Evolutionary conservation across 2,329 filamentous ascomycete genomes (phyloP), one percentile per base, ranked within the genome.

Genomic region (Graphilbum fragrans): DNA sequence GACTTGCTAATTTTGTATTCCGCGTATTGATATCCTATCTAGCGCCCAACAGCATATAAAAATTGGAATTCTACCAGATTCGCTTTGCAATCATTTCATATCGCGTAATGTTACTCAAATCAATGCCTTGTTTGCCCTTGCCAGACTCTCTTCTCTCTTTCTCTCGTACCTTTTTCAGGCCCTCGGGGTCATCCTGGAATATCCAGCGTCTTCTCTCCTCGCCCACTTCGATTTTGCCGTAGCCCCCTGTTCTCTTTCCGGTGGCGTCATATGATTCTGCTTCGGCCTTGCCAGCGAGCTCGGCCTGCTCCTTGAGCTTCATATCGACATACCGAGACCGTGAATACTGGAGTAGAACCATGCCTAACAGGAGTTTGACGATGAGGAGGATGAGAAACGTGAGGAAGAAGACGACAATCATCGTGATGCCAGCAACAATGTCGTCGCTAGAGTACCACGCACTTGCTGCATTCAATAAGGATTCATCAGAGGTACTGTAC

Each of bases 21-120:
- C 17, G 17, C 8, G 14, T 29, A 29, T 29, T 29, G 14, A 29
- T 8, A 29, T 29, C 8, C 25, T 29, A 29, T 29, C 14, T 29
- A 29, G 25, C 25, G 8, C 25, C 25, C 25, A 14, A 29, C 14
- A 29, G 25, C 14, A 29, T 8, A 29, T n/a, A n/a, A n/a, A n/a
- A n/a, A n/a, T n/a, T n/a, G n/a, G n/a, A n/a, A n/a, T n/a, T n/a
- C 35, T 61, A 96, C 92, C 92, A 98, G 52, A 98, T 98, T 57
- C 92, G 74, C 70, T 95, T 96, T 1, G 86, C 86, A 52, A 87
- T 81, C 92, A 96, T 95, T 56, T 87, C 86, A 64, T 95, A 98
- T 52, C 92, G 72, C 51, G 70, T 77, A 47, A 78, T 86, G 57
- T 64, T 77, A 54, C 70, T 82, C 60, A 77, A 76, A 57, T 74